Evolutionary conservation across 2,329 filamentous ascomycete genomes (phyloP).

Genomic region (Teratosphaeria zuluensis): DNA sequence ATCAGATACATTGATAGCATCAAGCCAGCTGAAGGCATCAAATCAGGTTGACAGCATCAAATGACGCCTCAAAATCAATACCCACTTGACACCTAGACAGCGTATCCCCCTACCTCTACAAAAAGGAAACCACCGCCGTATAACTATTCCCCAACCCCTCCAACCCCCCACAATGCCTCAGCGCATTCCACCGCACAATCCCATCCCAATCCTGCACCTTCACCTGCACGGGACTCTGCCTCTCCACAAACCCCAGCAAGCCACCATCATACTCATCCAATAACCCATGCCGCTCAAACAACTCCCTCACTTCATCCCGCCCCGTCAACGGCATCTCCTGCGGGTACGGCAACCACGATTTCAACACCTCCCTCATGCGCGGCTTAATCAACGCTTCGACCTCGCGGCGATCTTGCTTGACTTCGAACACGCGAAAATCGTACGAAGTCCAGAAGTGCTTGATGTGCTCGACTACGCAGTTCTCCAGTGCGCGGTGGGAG

Average conservation of each 20-base stretch:
- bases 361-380: slow-evolving; percentile 1
- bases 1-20: no score
- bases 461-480: background rate
- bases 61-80: no score
- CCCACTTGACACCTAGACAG: no score
- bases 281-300: slow-evolving; percentile 1
- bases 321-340: background rate
- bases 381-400: background rate
- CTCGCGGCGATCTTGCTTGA: background rate
- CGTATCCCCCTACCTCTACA: background rate
- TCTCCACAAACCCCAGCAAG: background rate
- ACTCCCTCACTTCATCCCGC: background rate
- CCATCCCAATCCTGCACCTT: background rate
- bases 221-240: background rate
- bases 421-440: background rate
- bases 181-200: background rate
- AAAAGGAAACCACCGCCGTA: background rate
- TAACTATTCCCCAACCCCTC: background rate
- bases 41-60: no score
- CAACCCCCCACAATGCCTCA: background rate
- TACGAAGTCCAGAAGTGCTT: background rate
- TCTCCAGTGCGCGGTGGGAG: background rate
- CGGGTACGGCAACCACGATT: background rate
- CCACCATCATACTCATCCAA: background rate
- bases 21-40: no score